Base-by-base conservation (phyloP, 345 rosid species). In the Noccaea bulbosa region DNA sequence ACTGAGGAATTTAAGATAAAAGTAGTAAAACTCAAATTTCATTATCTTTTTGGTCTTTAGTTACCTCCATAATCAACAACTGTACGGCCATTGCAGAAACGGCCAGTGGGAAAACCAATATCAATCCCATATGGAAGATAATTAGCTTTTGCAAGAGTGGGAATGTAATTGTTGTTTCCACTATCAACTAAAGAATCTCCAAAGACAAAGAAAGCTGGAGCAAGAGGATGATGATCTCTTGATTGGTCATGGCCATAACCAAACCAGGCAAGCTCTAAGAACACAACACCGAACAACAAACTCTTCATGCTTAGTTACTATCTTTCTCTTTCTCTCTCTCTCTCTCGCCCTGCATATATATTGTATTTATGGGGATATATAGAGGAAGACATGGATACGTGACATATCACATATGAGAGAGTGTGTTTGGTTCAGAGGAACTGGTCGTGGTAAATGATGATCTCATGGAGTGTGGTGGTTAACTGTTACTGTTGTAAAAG, bases 101-200 rank as follows among this genome's bases (percentile, higher is more conserved):
- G 76, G 5, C 77, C 78, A 8, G 77, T 72, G 11, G 82, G 78
- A 51, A 48, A 47, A 10, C 82, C 84, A 24, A 78, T 78, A 69
- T 81, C 84, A 35, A 81, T 81, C n/a, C 84, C 84, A 60, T 76
- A 62, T 7, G 85, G 80, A 15, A 59, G 56, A 68, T 71, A 79
- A 53, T 82, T 77, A 48, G 81, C 80, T 35, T 51, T 22, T 45
- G 85, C 77, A 0, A 77, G 62, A 2, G 81, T 70, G 2, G 65
- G 72, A 22, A 79, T 56, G 76, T 71, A 82, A 52, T 82, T 79
- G 72, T 74, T 79, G 77, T 77, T 82, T 40, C 83, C 85, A 77
- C 66, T 40, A 20, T 79, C 80, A 22, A 74, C 69, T 45, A 77
- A 68, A 1, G 80, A 77, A 30, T 79, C 83, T 6, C 81, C 85